Percentiles rank a stretch among this genome's conserved stretches.
Conservation (phyloP, 371 early-diverging fungal species). For the Catenaria anguillulae region DNA sequence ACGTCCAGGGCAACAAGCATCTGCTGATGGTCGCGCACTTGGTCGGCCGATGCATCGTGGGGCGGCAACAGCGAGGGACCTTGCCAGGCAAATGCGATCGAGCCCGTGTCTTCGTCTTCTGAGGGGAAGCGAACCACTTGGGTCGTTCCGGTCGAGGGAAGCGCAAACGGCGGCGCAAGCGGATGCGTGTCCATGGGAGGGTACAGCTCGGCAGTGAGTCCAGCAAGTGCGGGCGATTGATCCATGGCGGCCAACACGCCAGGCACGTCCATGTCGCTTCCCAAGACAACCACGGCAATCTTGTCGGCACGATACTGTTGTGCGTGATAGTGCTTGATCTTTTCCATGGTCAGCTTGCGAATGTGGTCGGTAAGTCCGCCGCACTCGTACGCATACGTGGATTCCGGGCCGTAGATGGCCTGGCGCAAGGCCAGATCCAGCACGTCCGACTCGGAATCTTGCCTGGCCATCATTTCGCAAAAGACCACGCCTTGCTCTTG, state of each 20-base stretch:
- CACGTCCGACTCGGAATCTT: slow-evolving; percentile 47
- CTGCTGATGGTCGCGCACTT: not conserved
- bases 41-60: too few species aligned
- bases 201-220: too few species aligned
- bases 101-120: slow-evolving; percentile 37
- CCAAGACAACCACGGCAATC: slow-evolving; percentile 41
- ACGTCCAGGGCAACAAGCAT: slow-evolving; percentile 41
- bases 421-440: slow-evolving; percentile 26
- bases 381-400: slow-evolving; percentile 48
- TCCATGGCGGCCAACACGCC: not conserved
- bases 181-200: slow-evolving; percentile 15
- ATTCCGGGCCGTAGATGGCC: slow-evolving; percentile 26
- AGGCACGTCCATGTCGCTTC: slow-evolving; percentile 29
- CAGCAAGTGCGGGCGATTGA: too few species aligned
- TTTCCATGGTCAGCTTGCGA: slow-evolving; percentile 40
- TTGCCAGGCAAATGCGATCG: slow-evolving; percentile 45
- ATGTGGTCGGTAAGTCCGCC: slow-evolving; percentile 62
- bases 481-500: slow-evolving; percentile 63
- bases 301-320: slow-evolving; percentile 46
- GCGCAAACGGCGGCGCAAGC: slow-evolving; percentile 13
- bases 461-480: slow-evolving; percentile 60
- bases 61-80: slow-evolving; percentile 36
- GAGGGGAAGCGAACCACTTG: slow-evolving; percentile 34
- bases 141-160: too few species aligned
- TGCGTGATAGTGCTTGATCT: slow-evolving; percentile 52